phyloP scores from a whole-genome alignment of 2,329 filamentous ascomycete species.

The Myriangium duriaei region DNA sequence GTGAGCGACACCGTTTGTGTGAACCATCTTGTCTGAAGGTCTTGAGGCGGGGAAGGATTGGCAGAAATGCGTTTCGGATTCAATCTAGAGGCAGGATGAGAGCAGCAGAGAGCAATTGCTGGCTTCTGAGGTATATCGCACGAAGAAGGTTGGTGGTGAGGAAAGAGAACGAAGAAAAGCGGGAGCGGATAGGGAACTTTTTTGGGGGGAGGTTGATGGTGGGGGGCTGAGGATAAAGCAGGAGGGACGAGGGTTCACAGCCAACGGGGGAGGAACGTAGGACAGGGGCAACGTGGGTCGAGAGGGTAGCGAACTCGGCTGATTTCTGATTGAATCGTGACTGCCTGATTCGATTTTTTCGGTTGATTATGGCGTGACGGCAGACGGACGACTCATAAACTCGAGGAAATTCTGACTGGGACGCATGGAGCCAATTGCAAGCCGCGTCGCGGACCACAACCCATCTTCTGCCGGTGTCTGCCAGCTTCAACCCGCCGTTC shows the following conservation, averaged over 20 bases:
- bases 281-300: neutral
- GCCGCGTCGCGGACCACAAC: no score
- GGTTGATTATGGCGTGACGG: neutral
- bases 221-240: neutral
- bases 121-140: no score
- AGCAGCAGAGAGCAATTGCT: slow-evolving; percentile 7
- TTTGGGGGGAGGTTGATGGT: neutral
- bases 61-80: no score
- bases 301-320: neutral
- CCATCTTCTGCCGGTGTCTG: no score
- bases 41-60: no score
- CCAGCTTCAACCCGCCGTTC: no score
- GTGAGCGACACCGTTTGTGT: slow-evolving; percentile 14
- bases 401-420: neutral
- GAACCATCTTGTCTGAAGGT: no score
- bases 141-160: slow-evolving; percentile 2
- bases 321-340: no score
- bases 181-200: neutral
- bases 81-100: no score
- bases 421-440: no score
- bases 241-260: neutral
- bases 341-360: neutral
- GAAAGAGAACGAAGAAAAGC: slow-evolving; percentile 1
- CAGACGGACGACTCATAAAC: no score
- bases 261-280: neutral